Evolutionary conservation across 202 grass and related monocot genomes (phyloP).

Genomic region (Cymbopogon flexuosus): DNA sequence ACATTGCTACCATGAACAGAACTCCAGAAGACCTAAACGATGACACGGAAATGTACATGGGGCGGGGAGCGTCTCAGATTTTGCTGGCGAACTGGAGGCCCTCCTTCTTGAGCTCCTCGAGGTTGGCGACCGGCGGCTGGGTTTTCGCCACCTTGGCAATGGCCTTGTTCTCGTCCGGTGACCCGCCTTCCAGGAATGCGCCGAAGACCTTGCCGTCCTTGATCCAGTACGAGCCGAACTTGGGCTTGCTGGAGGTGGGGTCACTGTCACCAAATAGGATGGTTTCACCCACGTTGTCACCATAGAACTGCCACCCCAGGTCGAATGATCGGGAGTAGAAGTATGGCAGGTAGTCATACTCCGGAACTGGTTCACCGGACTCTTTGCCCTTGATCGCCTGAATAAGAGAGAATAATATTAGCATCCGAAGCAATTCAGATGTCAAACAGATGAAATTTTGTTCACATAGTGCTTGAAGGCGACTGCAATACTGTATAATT

Average conservation of each 20-base stretch:
- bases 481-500: neutral
- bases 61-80: constrained; percentile 32
- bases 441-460: neutral
- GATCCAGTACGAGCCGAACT: constrained; percentile 96
- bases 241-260: constrained; percentile 59
- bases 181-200: constrained; percentile 84
- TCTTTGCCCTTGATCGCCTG: constrained; percentile 86
- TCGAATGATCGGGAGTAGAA: constrained; percentile 95
- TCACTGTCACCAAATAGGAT: constrained; percentile 80
- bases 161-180: constrained; percentile 70
- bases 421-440: neutral
- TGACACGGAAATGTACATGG: constrained; percentile 19
- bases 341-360: constrained; percentile 88
- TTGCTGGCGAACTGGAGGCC: constrained; percentile 81
- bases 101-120: constrained; percentile 51
- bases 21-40: neutral
- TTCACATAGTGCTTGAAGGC: neutral
- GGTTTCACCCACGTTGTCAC: constrained; percentile 73
- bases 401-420: neutral
- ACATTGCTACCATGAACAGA: neutral
- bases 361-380: constrained; percentile 45
- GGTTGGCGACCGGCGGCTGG: constrained; percentile 48
- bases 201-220: constrained; percentile 83
- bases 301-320: constrained; percentile 89
- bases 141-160: constrained; percentile 77